Percentiles rank a stretch among this genome's conserved stretches.
Evolutionary conservation across 2,329 filamentous ascomycete genomes (phyloP).

Genomic region (Capronia coronata): DNA sequence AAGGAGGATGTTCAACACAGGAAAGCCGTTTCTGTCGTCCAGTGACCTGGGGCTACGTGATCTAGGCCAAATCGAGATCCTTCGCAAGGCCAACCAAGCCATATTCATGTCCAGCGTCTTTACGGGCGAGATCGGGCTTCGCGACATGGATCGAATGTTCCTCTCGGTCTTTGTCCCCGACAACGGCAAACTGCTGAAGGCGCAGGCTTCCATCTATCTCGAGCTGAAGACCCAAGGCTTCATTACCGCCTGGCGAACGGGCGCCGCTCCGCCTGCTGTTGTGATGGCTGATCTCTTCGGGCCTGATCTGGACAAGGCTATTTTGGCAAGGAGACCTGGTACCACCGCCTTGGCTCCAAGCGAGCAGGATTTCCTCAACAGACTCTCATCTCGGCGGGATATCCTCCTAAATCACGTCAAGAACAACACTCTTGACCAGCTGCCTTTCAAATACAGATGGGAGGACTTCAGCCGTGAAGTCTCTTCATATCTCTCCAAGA

Average conservation of each 20-base stretch:
- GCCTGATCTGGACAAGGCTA: constrained; percentile 47
- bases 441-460: constrained; percentile 58
- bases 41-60: constrained; percentile 49
- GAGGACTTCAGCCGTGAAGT: constrained; percentile 57
- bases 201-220: constrained; percentile 55
- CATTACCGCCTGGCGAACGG: constrained; percentile 54
- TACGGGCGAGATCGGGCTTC: constrained; percentile 58
- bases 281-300: constrained; percentile 57
- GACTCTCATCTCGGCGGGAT: constrained; percentile 49
- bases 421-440: constrained; percentile 43
- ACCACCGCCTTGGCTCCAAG: constrained; percentile 50
- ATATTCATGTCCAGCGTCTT: constrained; percentile 60
- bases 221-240: constrained; percentile 63
- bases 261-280: constrained; percentile 49
- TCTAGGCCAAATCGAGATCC: constrained; percentile 50
- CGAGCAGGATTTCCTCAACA: constrained; percentile 55
- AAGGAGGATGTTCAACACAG: constrained; percentile 54
- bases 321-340: constrained; percentile 51
- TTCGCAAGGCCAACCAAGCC: constrained; percentile 59
- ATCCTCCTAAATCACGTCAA: constrained; percentile 52
- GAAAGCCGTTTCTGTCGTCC: constrained; percentile 51
- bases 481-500: constrained; percentile 52
- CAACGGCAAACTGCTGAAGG: constrained; percentile 52
- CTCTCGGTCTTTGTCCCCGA: constrained; percentile 58
- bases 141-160: constrained; percentile 57